These are phyloP conservation scores for Ophiostoma angusticollis DNA, from an alignment of 2,329 filamentous ascomycete genomes.

Conservation along the genomic window DNA sequence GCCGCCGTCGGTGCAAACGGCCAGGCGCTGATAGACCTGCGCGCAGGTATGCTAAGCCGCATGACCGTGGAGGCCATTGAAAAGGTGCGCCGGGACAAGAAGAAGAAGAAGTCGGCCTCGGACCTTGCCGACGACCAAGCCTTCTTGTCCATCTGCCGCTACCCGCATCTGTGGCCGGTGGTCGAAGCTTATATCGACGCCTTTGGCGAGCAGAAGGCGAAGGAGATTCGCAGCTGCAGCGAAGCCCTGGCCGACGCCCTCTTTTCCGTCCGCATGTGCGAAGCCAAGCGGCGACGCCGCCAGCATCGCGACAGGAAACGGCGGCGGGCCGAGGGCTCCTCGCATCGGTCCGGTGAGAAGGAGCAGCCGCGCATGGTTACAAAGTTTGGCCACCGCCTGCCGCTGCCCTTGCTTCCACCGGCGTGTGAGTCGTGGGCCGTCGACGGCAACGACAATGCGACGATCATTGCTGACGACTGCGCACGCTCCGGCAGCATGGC, in stretches of 20 bases:
- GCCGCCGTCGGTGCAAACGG: conserved; percentile 32
- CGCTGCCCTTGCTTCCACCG: conserved; percentile 9
- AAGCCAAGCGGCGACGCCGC: conserved; percentile 4
- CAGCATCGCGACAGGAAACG: not conserved
- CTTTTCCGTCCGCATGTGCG: conserved; percentile 8
- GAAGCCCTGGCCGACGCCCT: conserved; percentile 2
- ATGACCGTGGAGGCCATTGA: conserved; percentile 11
- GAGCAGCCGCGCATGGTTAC: conserved; percentile 11
- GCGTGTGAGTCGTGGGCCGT: conserved; percentile 1
- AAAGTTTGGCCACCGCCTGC: conserved; percentile 12
- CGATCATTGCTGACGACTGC: not conserved
- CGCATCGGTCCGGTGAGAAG: not conserved
- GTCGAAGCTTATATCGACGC: conserved; percentile 32
- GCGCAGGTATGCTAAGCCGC: conserved; percentile 30
- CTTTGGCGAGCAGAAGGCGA: conserved; percentile 7
- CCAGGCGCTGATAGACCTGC: conserved; percentile 31
- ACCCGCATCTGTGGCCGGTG: conserved; percentile 27
- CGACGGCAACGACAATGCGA: not conserved
- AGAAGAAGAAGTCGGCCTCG: not conserved
- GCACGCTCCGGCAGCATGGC: not conserved
- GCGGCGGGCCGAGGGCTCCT: not conserved
- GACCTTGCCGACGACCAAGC: not conserved
- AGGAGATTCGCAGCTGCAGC: conserved; percentile 4
- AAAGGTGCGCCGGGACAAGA: not conserved
- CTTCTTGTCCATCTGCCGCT: conserved; percentile 8